These are phyloP conservation scores for Pyricularia grisea DNA, from an alignment of 2,329 filamentous ascomycete species.

Conservation along the genomic window DNA sequence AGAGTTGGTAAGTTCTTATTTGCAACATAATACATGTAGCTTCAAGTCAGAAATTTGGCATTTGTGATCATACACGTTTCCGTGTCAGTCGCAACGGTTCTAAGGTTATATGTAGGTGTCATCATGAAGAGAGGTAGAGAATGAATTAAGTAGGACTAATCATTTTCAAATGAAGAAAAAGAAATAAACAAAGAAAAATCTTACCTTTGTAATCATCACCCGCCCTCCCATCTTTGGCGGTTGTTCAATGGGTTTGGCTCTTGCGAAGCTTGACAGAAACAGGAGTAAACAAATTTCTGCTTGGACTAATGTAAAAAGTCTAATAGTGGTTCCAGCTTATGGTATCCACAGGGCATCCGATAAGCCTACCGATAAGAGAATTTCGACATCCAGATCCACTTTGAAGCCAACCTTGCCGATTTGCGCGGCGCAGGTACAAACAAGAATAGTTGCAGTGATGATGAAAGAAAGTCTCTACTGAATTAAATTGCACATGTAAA, in stretches of 20 bases:
- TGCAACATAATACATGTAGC: neutral
- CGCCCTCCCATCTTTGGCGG: neutral
- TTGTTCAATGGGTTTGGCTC: neutral
- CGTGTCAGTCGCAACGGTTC: conserved; percentile 52
- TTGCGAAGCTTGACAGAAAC: neutral
- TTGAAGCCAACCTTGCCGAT: neutral
- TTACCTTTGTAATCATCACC: neutral
- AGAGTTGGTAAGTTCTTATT: neutral
- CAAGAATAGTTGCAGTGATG: neutral
- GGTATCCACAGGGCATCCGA: neutral
- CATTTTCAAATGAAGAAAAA: neutral
- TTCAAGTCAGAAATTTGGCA: conserved; percentile 29
- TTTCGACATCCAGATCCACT: neutral
- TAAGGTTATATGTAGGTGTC: conserved; percentile 37
- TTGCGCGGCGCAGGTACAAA: neutral
- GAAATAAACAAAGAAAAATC: neutral
- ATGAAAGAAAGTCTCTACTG: neutral
- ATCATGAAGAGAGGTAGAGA: conserved; percentile 27
- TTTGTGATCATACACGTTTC: conserved; percentile 41
- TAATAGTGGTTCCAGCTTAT: neutral
- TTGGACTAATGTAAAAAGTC: neutral
- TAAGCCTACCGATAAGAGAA: neutral
- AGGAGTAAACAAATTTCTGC: neutral
- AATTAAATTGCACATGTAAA: neutral
- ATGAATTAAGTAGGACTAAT: neutral